Percentiles rank a stretch among this genome's conserved stretches.
Evolutionary conservation across 2,329 filamentous ascomycete species (phyloP).

Genomic region (Alternaria conjuncta): DNA sequence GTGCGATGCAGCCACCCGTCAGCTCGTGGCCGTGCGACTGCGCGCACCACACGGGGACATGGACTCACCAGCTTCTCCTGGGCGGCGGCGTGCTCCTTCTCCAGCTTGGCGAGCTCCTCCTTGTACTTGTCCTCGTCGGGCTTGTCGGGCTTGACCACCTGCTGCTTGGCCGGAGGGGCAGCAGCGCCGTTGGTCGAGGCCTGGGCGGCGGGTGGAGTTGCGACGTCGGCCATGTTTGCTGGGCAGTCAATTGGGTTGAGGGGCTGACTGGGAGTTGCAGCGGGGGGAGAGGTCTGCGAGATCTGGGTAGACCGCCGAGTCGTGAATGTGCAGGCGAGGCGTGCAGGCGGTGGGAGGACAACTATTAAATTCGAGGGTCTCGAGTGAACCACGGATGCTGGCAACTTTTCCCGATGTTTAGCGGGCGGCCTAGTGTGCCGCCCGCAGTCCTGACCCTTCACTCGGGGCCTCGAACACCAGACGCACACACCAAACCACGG

Average conservation of each 20-base stretch:
- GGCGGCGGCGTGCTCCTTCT: slow-evolving; percentile 82
- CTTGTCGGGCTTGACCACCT: slow-evolving; percentile 72
- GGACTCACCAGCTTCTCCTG: slow-evolving; percentile 71
- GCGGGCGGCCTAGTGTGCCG: slow-evolving; percentile 14
- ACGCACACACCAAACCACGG: slow-evolving; percentile 13
- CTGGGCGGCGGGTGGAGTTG: slow-evolving; percentile 46
- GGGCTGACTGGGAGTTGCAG: slow-evolving; percentile 20
- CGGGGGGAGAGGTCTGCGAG: slow-evolving; percentile 11
- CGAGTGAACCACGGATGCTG: slow-evolving; percentile 22
- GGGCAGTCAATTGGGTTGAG: slow-evolving; percentile 28
- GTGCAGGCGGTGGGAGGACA: slow-evolving; percentile 20
- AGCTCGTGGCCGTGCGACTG: slow-evolving; percentile 6
- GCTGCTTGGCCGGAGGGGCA: slow-evolving; percentile 45
- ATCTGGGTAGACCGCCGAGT: slow-evolving; percentile 10
- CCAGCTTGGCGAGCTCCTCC: slow-evolving; percentile 75
- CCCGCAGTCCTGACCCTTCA: slow-evolving; percentile 8
- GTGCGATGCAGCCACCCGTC: slow-evolving; percentile 21
- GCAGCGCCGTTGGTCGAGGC: slow-evolving; percentile 38
- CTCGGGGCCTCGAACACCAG: slow-evolving; percentile 1
- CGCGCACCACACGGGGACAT: not conserved
- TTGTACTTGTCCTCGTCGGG: slow-evolving; percentile 89
- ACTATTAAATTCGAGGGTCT: slow-evolving; percentile 34
- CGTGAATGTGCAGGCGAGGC: not conserved
- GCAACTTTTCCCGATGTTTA: slow-evolving; percentile 33
- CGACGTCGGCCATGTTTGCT: slow-evolving; percentile 44